Conservation (phyloP, 352 stramenopile genomes). For the Elongisporangium senticosum region DNA sequence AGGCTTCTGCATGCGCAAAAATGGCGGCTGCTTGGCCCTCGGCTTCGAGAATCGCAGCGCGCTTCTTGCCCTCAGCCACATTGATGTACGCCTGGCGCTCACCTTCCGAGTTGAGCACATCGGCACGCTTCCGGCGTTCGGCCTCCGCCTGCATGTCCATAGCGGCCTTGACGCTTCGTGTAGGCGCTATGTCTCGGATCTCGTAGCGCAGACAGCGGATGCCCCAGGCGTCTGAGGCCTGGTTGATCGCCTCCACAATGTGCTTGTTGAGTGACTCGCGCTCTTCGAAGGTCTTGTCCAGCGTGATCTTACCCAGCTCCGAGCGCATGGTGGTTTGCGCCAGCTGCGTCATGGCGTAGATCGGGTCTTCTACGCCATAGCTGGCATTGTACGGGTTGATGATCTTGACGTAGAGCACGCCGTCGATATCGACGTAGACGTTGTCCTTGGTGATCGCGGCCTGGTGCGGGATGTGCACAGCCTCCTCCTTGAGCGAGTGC, state of each 20-base stretch:
- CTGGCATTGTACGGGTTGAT: conserved; percentile 86
- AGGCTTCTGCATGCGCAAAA: conserved; percentile 73
- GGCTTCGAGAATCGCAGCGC: conserved; percentile 77
- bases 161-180: conserved; percentile 78
- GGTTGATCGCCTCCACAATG: conserved; percentile 90
- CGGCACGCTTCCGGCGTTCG: conserved; percentile 87
- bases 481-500: conserved; percentile 89
- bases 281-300: conserved; percentile 93
- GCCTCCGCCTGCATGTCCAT: conserved; percentile 93
- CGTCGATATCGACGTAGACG: conserved; percentile 89
- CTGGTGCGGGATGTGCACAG: conserved; percentile 88
- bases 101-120: conserved; percentile 90
- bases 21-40: conserved; percentile 85
- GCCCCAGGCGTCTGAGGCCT: conserved; percentile 86
- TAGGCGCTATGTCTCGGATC: conserved; percentile 87
- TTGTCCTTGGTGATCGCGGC: conserved; percentile 90
- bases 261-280: conserved; percentile 89
- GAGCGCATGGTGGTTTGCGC: conserved; percentile 91
- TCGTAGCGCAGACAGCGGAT: conserved; percentile 90
- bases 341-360: conserved; percentile 89
- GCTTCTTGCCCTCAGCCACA: conserved; percentile 87
- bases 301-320: conserved; percentile 89
- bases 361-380: conserved; percentile 84
- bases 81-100: conserved; percentile 88
- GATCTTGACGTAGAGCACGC: conserved; percentile 90